Conservation (phyloP, 2,329 filamentous ascomycete genomes). For the Xylaria sp. region DNA sequence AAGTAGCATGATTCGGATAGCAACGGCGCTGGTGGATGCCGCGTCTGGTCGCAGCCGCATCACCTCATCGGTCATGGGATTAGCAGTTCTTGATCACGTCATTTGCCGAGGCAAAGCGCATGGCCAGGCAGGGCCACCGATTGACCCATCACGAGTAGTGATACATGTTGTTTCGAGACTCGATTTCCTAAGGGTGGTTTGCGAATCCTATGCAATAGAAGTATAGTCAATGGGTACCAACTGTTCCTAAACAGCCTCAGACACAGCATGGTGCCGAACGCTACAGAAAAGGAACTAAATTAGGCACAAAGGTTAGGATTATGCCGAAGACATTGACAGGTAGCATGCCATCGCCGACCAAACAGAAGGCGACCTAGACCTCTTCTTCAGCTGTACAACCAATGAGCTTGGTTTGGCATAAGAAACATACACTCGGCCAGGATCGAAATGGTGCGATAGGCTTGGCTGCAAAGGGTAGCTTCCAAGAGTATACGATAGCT, state of each 20-base stretch:
- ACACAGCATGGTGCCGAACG: constrained; percentile 54
- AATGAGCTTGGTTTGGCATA: constrained; percentile 51
- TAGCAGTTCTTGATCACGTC: constrained; percentile 57
- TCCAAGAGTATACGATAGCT: neutral
- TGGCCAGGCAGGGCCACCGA: constrained; percentile 57
- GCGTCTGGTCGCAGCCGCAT: constrained; percentile 59
- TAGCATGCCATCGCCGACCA: neutral
- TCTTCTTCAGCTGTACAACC: neutral
- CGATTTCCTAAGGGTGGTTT: constrained; percentile 57
- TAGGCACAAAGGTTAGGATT: neutral
- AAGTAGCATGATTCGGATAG: constrained; percentile 59
- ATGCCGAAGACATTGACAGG: neutral
- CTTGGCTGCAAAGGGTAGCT: constrained; percentile 13
- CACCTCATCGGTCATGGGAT: constrained; percentile 61
- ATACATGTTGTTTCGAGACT: constrained; percentile 56
- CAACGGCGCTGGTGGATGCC: constrained; percentile 55
- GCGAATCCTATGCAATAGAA: constrained; percentile 58
- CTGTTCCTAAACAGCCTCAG: constrained; percentile 52
- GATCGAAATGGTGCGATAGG: constrained; percentile 21
- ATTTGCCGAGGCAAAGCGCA: constrained; percentile 60
- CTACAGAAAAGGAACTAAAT: constrained; percentile 54
- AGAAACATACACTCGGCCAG: constrained; percentile 16
- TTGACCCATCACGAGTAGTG: constrained; percentile 56
- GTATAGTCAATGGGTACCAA: constrained; percentile 54
- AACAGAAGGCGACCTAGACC: neutral